A percentile compares a stretch with the other conserved stretches of the same genome.
These are phyloP conservation scores for Fraxinus baroniana DNA, from an alignment of 305 asterid genomes.

Conservation along the genomic window DNA sequence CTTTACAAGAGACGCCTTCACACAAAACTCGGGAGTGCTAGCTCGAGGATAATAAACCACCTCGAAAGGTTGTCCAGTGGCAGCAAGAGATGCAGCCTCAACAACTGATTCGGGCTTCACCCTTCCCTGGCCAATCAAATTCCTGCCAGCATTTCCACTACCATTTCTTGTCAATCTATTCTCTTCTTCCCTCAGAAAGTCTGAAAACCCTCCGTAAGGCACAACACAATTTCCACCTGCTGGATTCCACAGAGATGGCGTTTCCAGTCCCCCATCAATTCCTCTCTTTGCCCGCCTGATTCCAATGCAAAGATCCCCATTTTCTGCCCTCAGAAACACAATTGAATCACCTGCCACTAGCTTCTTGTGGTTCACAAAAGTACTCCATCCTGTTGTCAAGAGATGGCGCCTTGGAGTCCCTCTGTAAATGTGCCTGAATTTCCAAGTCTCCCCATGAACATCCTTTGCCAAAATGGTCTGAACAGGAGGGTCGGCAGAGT, in stretches of 20 bases:
- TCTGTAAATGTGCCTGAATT: constrained; percentile 49
- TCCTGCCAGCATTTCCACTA: constrained; percentile 24
- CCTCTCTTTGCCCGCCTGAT: constrained; percentile 52
- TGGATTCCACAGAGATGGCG: constrained; percentile 44
- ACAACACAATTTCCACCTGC: constrained; percentile 35
- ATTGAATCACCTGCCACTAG: constrained; percentile 57
- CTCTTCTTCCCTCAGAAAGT: constrained; percentile 42
- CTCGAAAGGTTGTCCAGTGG: constrained; percentile 43
- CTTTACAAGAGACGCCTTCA: constrained; percentile 44
- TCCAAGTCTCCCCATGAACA: constrained; percentile 54
- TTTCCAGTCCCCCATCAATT: constrained; percentile 39
- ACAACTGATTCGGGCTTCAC: constrained; percentile 45
- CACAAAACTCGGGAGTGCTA: constrained; percentile 49
- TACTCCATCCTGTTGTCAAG: constrained; percentile 54
- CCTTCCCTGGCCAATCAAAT: constrained; percentile 25
- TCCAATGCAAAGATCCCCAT: constrained; percentile 53
- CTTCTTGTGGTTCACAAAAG: constrained; percentile 51
- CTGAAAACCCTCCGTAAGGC: constrained; percentile 48
- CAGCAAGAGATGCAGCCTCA: constrained; percentile 47
- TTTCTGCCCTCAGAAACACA: constrained; percentile 48
- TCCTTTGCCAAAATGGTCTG: constrained; percentile 52
- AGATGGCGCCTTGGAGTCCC: constrained; percentile 62
- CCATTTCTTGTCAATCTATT: constrained; percentile 28
- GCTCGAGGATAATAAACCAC: constrained; percentile 52
- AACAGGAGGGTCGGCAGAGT: constrained; percentile 53